Evolutionary conservation across 257 asterid species (phyloP).

Genomic region (Lycium ferocissimum): DNA sequence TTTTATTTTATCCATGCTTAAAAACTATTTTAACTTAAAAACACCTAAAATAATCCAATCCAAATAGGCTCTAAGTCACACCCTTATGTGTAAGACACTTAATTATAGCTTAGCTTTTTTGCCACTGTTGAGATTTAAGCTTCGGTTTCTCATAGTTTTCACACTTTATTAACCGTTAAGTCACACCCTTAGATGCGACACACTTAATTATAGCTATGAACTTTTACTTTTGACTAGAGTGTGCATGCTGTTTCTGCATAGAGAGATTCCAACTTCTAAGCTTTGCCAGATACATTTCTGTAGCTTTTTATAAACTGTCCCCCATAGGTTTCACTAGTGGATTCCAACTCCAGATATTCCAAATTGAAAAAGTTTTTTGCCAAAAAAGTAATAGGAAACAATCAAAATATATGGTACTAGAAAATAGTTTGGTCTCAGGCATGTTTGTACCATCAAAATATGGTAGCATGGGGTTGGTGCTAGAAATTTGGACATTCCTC

Average conservation of each 20-base stretch:
- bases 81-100: neutral
- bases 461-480: neutral
- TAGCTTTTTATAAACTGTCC: neutral
- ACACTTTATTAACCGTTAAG: neutral
- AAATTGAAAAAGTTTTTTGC: neutral
- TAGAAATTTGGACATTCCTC: conserved; percentile 21
- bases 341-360: neutral
- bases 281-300: neutral
- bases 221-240: neutral
- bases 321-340: neutral
- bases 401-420: neutral
- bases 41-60: too few species aligned
- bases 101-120: too few species aligned
- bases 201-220: neutral
- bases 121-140: neutral
- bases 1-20: too few species aligned
- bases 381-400: neutral
- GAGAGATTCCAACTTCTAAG: neutral
- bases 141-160: too few species aligned
- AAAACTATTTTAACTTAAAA: too few species aligned
- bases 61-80: neutral
- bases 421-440: neutral
- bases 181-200: neutral
- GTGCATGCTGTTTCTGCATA: neutral
- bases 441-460: conserved; percentile 8